Evolutionary conservation across 331 rosid species (phyloP).

Genomic region (Rhamnella rubrinervis): DNA sequence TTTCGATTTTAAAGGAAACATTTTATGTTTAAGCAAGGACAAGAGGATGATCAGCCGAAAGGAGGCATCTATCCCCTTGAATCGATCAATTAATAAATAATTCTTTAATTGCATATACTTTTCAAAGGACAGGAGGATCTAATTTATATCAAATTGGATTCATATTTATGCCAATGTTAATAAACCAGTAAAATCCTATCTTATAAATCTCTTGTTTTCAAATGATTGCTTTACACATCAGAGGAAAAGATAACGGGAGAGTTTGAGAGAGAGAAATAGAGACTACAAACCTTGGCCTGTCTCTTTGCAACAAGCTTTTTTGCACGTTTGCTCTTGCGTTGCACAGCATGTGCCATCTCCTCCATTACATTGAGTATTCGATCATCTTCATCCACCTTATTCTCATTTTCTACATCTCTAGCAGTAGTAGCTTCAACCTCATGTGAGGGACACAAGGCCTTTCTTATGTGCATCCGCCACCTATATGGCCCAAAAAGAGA

Average conservation of each 20-base stretch:
- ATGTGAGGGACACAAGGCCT: constrained; percentile 55
- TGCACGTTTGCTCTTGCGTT: constrained; percentile 73
- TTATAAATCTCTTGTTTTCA: not conserved
- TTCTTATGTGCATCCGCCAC: constrained; percentile 81
- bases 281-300: constrained; percentile 63
- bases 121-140: not conserved
- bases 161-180: not conserved
- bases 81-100: not conserved
- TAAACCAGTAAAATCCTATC: not conserved
- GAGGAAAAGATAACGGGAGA: not conserved
- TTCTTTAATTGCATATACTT: not conserved
- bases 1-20: not conserved
- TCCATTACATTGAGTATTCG: constrained; percentile 89
- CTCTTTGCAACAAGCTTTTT: constrained; percentile 77
- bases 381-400: constrained; percentile 63
- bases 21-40: not conserved
- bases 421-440: constrained; percentile 42
- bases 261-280: not conserved
- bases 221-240: not conserved
- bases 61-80: not conserved
- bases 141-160: not conserved
- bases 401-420: constrained; percentile 30
- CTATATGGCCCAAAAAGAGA: constrained; percentile 34
- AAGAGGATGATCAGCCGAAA: not conserved
- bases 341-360: constrained; percentile 72